A percentile compares a stretch with the other conserved stretches of the same genome.
Conservation (phyloP, 1,284 basidiomycete genomes). For the Cryptococcus wingfieldii region DNA sequence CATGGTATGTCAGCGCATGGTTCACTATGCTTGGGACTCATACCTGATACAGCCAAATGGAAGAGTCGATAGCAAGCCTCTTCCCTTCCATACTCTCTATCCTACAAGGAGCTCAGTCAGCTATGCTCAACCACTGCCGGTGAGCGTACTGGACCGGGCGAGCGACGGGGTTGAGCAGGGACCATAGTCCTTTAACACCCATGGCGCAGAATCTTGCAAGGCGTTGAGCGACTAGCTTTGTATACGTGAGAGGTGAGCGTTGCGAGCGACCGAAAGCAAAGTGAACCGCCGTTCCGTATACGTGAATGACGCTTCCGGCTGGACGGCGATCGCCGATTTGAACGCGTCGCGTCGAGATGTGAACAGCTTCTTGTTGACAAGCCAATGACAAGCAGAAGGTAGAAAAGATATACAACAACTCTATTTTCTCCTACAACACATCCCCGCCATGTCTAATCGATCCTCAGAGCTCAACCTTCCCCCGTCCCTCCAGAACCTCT, state of each 20-base stretch:
- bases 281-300: not conserved
- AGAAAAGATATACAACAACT: not conserved
- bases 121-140: not conserved
- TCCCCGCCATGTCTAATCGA: conserved; percentile 9
- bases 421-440: not conserved
- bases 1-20: not conserved
- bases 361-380: no score
- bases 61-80: conserved; percentile 91
- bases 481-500: conserved; percentile 34
- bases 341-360: not conserved
- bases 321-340: no score
- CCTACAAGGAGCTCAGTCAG: conserved; percentile 49
- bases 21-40: not conserved
- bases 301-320: not conserved
- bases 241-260: not conserved
- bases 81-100: conserved; percentile 89
- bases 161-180: conserved; percentile 80
- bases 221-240: not conserved
- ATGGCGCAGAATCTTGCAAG: conserved; percentile 50
- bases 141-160: conserved; percentile 71
- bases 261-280: no score
- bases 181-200: conserved; percentile 96
- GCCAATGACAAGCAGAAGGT: not conserved
- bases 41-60: conserved; percentile 88
- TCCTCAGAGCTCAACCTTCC: conserved; percentile 25